phyloP scores from a whole-genome alignment of 2,329 filamentous ascomycete species.

The Colletotrichum acutatum region DNA sequence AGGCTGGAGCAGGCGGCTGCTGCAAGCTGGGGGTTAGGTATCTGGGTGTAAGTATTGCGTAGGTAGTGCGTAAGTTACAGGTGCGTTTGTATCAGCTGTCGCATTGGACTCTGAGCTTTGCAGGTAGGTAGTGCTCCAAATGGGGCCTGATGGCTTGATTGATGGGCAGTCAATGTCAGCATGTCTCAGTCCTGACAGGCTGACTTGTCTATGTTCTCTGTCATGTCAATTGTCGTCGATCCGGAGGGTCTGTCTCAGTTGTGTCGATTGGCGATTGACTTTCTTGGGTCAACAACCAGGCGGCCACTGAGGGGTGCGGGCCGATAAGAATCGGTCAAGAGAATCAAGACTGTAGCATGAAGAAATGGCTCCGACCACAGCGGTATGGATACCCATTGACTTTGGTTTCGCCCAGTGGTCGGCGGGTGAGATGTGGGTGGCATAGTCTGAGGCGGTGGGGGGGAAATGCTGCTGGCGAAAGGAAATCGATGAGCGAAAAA shows the following conservation, averaged over 20 bases:
- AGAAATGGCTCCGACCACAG: not conserved
- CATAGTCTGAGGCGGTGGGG: slow-evolving; percentile 4
- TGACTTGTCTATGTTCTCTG: slow-evolving; percentile 9
- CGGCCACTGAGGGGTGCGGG: not conserved
- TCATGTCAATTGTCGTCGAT: slow-evolving; percentile 26
- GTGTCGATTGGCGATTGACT: slow-evolving; percentile 26
- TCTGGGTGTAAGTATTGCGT: not conserved
- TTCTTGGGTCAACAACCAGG: not conserved
- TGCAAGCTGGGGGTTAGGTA: slow-evolving; percentile 8
- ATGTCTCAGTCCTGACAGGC: slow-evolving; percentile 26
- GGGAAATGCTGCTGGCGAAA: not conserved
- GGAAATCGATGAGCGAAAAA: slow-evolving; percentile 8
- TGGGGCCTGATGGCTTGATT: slow-evolving; percentile 2
- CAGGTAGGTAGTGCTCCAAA: not conserved
- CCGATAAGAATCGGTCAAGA: not conserved
- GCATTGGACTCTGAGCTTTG: not conserved
- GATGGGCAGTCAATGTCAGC: not conserved
- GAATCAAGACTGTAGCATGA: not conserved
- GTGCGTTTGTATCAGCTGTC: not conserved
- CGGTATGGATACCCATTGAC: not conserved
- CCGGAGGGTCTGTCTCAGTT: slow-evolving; percentile 31
- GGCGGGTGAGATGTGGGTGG: not conserved
- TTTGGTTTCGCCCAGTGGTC: not conserved
- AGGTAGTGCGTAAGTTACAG: not conserved
- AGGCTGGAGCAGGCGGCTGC: slow-evolving; percentile 20